Evolutionary conservation across 345 rosid species (phyloP).

Genomic region (Abelmoschus esculentus): DNA sequence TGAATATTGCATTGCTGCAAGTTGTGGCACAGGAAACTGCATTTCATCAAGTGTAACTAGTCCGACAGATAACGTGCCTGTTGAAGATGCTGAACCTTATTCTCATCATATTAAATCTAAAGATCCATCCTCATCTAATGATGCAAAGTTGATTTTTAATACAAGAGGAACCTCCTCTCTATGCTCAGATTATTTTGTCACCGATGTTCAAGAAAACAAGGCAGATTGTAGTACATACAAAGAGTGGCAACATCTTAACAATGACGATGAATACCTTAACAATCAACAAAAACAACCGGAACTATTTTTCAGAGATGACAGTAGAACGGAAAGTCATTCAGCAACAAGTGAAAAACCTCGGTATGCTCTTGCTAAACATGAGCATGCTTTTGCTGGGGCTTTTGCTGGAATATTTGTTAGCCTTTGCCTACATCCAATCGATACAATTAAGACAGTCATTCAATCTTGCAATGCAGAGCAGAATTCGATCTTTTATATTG

Average conservation of each 20-base stretch:
- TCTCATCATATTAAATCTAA: slow-evolving; percentile 20
- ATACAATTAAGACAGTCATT: neutral
- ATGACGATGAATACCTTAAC: slow-evolving; percentile 19
- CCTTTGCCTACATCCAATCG: slow-evolving; percentile 37
- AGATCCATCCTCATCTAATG: slow-evolving; percentile 19
- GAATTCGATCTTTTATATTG: slow-evolving; percentile 49
- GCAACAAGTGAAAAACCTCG: slow-evolving; percentile 27
- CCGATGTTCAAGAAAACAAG: slow-evolving; percentile 22
- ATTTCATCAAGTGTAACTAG: slow-evolving; percentile 20
- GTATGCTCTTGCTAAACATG: slow-evolving; percentile 47
- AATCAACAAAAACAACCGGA: slow-evolving; percentile 20
- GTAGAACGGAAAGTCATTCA: slow-evolving; percentile 16
- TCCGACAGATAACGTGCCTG: slow-evolving; percentile 15
- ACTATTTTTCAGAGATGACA: slow-evolving; percentile 10
- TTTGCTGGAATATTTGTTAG: slow-evolving; percentile 69
- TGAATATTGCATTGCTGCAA: slow-evolving; percentile 20
- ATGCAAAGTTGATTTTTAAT: slow-evolving; percentile 6
- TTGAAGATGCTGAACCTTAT: slow-evolving; percentile 16
- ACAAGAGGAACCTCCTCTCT: slow-evolving; percentile 24
- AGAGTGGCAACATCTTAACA: slow-evolving; percentile 13
- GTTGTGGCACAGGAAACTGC: neutral
- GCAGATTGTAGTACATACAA: slow-evolving; percentile 18
- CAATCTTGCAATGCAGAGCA: slow-evolving; percentile 16
- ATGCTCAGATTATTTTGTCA: slow-evolving; percentile 35
- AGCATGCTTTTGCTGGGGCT: slow-evolving; percentile 94